phyloP scores from a whole-genome alignment of 257 asterid genomes.

The Datura wrightii region DNA sequence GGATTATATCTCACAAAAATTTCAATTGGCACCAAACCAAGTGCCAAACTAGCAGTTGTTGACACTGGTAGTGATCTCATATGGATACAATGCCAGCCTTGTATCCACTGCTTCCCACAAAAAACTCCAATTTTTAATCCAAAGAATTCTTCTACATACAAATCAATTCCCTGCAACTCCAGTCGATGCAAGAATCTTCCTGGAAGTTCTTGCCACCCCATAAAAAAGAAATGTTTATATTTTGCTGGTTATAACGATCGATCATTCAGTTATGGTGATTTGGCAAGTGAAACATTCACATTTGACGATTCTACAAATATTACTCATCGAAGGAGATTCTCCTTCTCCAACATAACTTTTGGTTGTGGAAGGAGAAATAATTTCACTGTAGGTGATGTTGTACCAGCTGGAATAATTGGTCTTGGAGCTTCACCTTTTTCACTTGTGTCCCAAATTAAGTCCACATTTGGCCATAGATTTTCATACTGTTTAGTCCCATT shows the following conservation, averaged over 20 bases:
- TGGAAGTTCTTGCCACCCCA: background rate
- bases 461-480: conserved; percentile 51
- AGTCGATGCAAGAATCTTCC: conserved; percentile 37
- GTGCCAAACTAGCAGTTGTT: conserved; percentile 12
- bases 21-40: conserved; percentile 21
- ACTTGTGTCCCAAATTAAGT: conserved; percentile 52
- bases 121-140: conserved; percentile 51
- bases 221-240: conserved; percentile 42
- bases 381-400: conserved; percentile 37
- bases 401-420: conserved; percentile 65
- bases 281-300: conserved; percentile 60
- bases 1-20: conserved; percentile 31
- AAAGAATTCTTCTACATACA: conserved; percentile 50
- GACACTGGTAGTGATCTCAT: conserved; percentile 36
- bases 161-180: conserved; percentile 47
- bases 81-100: conserved; percentile 34
- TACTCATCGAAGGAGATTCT: background rate
- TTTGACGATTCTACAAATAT: conserved; percentile 40
- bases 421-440: conserved; percentile 62
- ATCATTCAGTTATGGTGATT: conserved; percentile 47
- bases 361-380: conserved; percentile 63
- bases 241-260: conserved; percentile 42
- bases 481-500: conserved; percentile 67
- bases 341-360: conserved; percentile 43
- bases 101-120: conserved; percentile 19